Base-by-base conservation (phyloP, 2,329 filamentous ascomycete genomes). In the Xylaria digitata region DNA sequence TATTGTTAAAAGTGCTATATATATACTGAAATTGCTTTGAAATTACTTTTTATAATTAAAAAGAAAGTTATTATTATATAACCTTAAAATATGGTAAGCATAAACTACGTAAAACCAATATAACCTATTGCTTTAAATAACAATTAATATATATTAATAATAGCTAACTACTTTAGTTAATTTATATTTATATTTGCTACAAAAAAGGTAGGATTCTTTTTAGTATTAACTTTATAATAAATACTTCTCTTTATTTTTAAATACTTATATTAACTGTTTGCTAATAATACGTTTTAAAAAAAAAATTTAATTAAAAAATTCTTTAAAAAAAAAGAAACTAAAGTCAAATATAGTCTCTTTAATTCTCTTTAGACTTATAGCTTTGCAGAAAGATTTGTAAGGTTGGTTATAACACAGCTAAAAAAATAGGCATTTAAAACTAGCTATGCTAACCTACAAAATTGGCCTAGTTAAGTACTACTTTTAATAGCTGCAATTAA, bases 51-150 rank as follows among this genome's bases (percentile, higher is more conserved):
- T 3, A n/a, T 9, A 4, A 19, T 52, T 17, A 52, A 52, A 52
- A n/a, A n/a, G 7, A 2, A 52, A 19, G n/a, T 52, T 1, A 9
- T 52, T n/a, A 34, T 52, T 8, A 17, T 52, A 32, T 34, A 52
- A 19, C 49, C 49, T 23, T 52, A 52, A 19, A 13, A 52, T 52
- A 34, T 52, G n/a, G 15, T 52, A 34, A 52, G 15, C 15, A 52
- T 52, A 52, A 6, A 52, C 13, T 52, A 52, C 34, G 34, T 52
- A 34, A 52, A 13, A 5, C 30, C n/a, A n/a, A 52, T 52, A 32
- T 3, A 4, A 2, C 30, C 6, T 34, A 2, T 2, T 6, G 6
- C 26, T 1, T n/a, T n/a, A 17, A 52, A 34, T n/a, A 52, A 52
- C 11, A 7, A 11, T 2, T 15, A 5, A 2, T 52, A 52, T 52